phyloP scores from a whole-genome alignment of 768 basidiomycete species.

The Cystobasidium tubakii region DNA sequence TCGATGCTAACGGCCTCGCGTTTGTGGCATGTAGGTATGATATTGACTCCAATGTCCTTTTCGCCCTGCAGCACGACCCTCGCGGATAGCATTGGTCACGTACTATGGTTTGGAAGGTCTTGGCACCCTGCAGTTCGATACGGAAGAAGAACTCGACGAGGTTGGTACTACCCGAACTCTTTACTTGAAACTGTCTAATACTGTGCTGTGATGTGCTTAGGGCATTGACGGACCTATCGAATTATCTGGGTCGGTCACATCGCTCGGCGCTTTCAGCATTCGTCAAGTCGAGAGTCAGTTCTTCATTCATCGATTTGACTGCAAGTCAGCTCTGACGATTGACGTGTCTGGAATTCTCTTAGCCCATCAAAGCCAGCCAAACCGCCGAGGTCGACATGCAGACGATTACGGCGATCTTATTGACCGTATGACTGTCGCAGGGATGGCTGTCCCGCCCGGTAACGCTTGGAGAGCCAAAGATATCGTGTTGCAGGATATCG shows the following conservation, averaged over 20 bases:
- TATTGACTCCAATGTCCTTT: too few relatives aligned
- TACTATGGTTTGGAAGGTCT: slow-evolving; percentile 83
- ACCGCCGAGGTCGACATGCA: slow-evolving; percentile 32
- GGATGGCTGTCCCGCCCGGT: slow-evolving; percentile 31
- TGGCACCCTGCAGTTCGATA: slow-evolving; percentile 67
- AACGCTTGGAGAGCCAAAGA: slow-evolving; percentile 43
- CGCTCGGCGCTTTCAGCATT: slow-evolving; percentile 75
- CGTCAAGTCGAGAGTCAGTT: slow-evolving; percentile 73
- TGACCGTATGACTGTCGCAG: slow-evolving; percentile 39
- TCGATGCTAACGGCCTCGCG: not conserved
- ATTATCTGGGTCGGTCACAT: slow-evolving; percentile 67
- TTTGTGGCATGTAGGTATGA: not conserved
- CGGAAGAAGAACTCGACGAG: slow-evolving; percentile 63
- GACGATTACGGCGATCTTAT: slow-evolving; percentile 43
- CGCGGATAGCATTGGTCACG: slow-evolving; percentile 71
- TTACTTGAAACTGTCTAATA: not conserved
- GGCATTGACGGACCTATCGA: slow-evolving; percentile 66
- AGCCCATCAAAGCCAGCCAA: slow-evolving; percentile 31
- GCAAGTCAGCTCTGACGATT: not conserved
- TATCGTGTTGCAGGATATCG: slow-evolving; percentile 57
- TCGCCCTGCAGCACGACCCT: slow-evolving; percentile 50
- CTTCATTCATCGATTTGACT: slow-evolving; percentile 49
- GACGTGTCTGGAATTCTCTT: not conserved
- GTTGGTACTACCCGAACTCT: slow-evolving; percentile 55
- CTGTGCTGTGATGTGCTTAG: slow-evolving; percentile 50